These are phyloP conservation scores for Bassia scoparia DNA, from an alignment of 148 eudicot species.

Conservation along the genomic window DNA sequence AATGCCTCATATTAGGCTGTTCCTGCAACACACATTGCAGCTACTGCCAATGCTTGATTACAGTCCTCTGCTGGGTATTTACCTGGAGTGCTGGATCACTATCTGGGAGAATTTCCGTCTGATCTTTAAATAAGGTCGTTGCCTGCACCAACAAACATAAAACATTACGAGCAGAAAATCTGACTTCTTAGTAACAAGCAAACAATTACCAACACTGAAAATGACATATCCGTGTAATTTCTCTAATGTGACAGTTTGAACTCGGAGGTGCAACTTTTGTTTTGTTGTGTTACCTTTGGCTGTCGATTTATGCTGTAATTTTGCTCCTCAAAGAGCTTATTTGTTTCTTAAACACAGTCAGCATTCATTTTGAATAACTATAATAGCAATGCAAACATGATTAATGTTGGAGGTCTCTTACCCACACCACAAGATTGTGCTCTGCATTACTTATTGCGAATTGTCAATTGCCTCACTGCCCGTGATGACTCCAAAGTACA, in stretches of 20 bases:
- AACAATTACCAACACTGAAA: too few species aligned
- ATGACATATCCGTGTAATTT: not conserved
- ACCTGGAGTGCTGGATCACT: conserved; percentile 68
- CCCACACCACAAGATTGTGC: conserved; percentile 74
- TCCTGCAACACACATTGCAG: conserved; percentile 79
- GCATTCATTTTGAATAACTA: not conserved
- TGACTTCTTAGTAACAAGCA: too few species aligned
- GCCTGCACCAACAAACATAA: conserved; percentile 40
- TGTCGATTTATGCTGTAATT: not conserved
- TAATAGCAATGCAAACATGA: not conserved
- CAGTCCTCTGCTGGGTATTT: conserved; percentile 56
- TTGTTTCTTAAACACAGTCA: not conserved
- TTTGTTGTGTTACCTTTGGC: not conserved
- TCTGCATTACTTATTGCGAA: conserved; percentile 36
- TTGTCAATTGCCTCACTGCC: conserved; percentile 69
- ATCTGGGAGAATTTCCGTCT: conserved; percentile 51
- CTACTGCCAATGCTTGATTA: conserved; percentile 71
- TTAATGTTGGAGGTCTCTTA: conserved; percentile 29
- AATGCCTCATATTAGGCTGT: conserved; percentile 52
- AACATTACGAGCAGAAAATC: too few species aligned
- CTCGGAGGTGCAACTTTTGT: not conserved
- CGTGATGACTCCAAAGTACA: conserved; percentile 72
- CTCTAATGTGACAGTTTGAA: not conserved
- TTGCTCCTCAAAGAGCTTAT: not conserved
- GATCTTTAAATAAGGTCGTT: conserved; percentile 66